These are phyloP conservation scores for Aspergillus pseudonomiae DNA, from an alignment of 2,329 filamentous ascomycete species.

Conservation along the genomic window DNA sequence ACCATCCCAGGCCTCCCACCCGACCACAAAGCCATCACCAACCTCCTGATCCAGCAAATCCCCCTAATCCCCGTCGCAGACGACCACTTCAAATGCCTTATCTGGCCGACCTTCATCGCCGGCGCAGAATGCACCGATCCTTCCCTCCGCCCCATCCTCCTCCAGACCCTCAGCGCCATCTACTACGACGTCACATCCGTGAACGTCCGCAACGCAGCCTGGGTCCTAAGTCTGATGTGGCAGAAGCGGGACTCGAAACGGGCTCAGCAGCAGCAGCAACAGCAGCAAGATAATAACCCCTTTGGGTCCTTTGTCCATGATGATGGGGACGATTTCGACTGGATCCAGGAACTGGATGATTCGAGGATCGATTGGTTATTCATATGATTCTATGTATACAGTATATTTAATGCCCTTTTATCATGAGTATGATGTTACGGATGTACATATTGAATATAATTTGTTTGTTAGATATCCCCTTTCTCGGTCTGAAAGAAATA, in stretches of 20 bases:
- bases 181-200: conserved; percentile 42
- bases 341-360: conserved; percentile 44
- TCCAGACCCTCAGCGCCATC: conserved; percentile 36
- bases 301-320: conserved; percentile 18
- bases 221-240: conserved; percentile 46
- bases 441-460: not conserved
- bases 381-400: conserved; percentile 30
- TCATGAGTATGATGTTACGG: conserved; percentile 4
- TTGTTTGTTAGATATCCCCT: not conserved
- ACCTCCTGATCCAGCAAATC: conserved; percentile 40
- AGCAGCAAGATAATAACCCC: not conserved
- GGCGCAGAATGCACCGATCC: conserved; percentile 42
- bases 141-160: conserved; percentile 35
- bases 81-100: conserved; percentile 47
- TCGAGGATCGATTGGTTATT: conserved; percentile 46
- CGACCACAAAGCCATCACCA: conserved; percentile 33
- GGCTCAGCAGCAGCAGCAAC: conserved; percentile 3
- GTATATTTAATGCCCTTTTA: conserved; percentile 5
- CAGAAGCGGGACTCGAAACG: conserved; percentile 40
- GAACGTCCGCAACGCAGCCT: conserved; percentile 45
- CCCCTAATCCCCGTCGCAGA: conserved; percentile 39
- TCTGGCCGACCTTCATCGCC: conserved; percentile 49
- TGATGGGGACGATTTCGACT: conserved; percentile 40
- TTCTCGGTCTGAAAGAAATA: not conserved
- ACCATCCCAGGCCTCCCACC: conserved; percentile 30